Conservation (phyloP, 768 basidiomycete species). For the Russula sp. region DNA sequence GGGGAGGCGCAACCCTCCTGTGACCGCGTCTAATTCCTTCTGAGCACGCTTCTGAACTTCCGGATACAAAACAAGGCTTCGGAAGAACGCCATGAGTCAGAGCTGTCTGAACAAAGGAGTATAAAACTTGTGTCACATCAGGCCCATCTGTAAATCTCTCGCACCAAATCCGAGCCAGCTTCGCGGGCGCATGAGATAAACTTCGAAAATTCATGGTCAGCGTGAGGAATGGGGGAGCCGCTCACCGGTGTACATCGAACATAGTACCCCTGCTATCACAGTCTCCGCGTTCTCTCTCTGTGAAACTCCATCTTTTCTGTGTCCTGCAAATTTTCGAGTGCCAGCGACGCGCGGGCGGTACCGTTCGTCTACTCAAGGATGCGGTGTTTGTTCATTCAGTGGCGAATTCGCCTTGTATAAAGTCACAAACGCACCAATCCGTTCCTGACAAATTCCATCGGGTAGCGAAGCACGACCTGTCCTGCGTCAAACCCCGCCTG, state of each 20-base stretch:
- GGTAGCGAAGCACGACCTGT: conserved; percentile 9
- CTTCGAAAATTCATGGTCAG: background rate
- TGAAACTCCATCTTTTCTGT: background rate
- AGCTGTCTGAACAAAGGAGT: conserved; percentile 15
- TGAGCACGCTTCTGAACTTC: conserved; percentile 40
- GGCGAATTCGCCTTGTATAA: background rate
- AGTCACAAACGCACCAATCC: conserved; percentile 1
- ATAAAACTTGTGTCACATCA: background rate
- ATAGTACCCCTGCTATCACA: background rate
- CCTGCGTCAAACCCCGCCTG: conserved; percentile 1
- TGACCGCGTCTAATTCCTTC: conserved; percentile 49
- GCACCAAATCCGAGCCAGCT: conserved; percentile 7
- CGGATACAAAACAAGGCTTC: conserved; percentile 21
- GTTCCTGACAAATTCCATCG: conserved; percentile 6
- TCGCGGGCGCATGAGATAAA: background rate
- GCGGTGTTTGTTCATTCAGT: background rate
- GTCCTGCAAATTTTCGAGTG: conserved; percentile 3
- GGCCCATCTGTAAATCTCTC: background rate
- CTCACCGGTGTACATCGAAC: conserved; percentile 10
- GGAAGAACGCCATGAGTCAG: conserved; percentile 26
- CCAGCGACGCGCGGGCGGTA: conserved; percentile 5
- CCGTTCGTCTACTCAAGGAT: background rate
- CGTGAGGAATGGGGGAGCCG: background rate
- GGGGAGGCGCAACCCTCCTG: conserved; percentile 48
- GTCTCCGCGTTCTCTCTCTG: background rate